phyloP scores from a whole-genome alignment of 1,284 basidiomycete species.

The Cryptococcus sp. region DNA sequence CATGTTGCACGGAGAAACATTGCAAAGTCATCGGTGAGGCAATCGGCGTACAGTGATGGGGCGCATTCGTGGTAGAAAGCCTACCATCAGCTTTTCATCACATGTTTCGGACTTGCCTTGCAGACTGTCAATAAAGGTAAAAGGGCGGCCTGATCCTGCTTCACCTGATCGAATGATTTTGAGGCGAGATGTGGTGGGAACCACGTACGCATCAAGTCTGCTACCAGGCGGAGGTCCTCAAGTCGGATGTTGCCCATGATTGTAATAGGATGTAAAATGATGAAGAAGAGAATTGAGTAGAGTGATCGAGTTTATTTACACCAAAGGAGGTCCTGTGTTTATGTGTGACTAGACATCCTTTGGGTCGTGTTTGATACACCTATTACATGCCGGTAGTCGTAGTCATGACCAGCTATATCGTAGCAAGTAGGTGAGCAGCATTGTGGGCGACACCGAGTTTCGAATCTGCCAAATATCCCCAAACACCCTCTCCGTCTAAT shows the following conservation, averaged over 20 bases:
- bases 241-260: too few relatives aligned
- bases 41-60: neutral
- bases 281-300: too few relatives aligned
- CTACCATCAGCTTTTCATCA: neutral
- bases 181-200: too few relatives aligned
- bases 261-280: too few relatives aligned
- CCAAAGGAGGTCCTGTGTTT: too few relatives aligned
- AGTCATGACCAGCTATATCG: too few relatives aligned
- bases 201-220: too few relatives aligned
- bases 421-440: neutral
- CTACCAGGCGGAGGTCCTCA: too few relatives aligned
- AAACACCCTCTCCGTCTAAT: slow-evolving; percentile 23
- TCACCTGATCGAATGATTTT: neutral
- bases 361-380: too few relatives aligned
- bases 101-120: neutral
- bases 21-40: neutral
- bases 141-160: neutral
- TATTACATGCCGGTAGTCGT: too few relatives aligned
- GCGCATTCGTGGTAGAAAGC: neutral
- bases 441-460: neutral
- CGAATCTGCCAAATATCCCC: neutral
- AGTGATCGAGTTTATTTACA: too few relatives aligned
- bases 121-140: neutral
- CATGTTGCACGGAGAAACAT: neutral
- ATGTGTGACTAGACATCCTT: too few relatives aligned